Evolutionary conservation across 2,329 filamentous ascomycete species (phyloP).

Genomic region (Colletotrichum viniferum): DNA sequence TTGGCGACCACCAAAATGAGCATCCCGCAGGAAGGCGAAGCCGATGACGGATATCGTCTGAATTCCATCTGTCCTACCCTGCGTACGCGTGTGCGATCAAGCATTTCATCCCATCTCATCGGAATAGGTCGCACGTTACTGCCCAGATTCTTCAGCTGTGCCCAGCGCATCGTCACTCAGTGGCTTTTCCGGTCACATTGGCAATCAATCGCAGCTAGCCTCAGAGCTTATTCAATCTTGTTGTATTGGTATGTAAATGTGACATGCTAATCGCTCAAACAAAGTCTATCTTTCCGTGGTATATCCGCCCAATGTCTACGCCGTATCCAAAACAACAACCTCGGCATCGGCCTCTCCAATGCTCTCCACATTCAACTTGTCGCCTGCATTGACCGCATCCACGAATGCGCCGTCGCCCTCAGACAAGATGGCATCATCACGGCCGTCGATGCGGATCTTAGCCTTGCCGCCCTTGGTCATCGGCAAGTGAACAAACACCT

Average conservation of each 20-base stretch:
- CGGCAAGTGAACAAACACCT: slow-evolving; percentile 81
- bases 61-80: not conserved
- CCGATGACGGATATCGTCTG: not conserved
- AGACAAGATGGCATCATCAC: slow-evolving; percentile 68
- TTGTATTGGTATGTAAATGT: not conserved
- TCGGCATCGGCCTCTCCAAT: slow-evolving; percentile 72
- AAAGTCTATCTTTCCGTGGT: not conserved
- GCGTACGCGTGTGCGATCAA: not conserved
- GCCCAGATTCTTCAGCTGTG: not conserved
- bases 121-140: not conserved
- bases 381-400: slow-evolving; percentile 65
- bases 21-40: not conserved
- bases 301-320: slow-evolving; percentile 37
- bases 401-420: slow-evolving; percentile 87
- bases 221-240: not conserved
- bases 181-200: not conserved
- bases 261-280: not conserved
- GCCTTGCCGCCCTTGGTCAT: slow-evolving; percentile 80
- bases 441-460: slow-evolving; percentile 70
- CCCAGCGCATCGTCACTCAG: not conserved
- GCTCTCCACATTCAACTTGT: slow-evolving; percentile 68
- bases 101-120: not conserved
- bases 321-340: slow-evolving; percentile 70
- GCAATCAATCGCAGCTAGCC: not conserved
- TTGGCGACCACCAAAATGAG: not conserved